phyloP scores from a whole-genome alignment of 2,329 filamentous ascomycete genomes.

The Epicoccum nigrum region DNA sequence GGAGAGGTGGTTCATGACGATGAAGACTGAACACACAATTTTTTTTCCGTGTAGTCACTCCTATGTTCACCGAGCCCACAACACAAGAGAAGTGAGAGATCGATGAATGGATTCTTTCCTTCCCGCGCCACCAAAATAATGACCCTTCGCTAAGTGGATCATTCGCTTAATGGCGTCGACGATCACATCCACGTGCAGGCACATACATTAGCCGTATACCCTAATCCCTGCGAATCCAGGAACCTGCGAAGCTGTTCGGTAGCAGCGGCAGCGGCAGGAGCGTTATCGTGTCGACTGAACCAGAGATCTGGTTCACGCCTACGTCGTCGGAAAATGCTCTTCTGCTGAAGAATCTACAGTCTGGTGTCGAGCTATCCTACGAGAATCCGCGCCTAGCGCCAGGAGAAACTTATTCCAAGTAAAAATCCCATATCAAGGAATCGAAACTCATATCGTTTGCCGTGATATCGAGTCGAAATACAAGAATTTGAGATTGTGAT shows the following conservation, averaged over 20 bases:
- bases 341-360: neutral
- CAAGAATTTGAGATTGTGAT: constrained; percentile 10
- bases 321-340: neutral
- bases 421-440: neutral
- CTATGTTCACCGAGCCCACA: neutral
- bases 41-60: constrained; percentile 1
- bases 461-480: constrained; percentile 21
- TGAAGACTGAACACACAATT: neutral
- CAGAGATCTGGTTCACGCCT: neutral
- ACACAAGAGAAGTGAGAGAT: constrained; percentile 4
- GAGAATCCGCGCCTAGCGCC: neutral
- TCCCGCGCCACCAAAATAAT: constrained; percentile 16
- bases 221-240: constrained; percentile 18
- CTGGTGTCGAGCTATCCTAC: neutral
- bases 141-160: constrained; percentile 17
- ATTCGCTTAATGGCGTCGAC: constrained; percentile 26
- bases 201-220: constrained; percentile 27
- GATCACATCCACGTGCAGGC: constrained; percentile 30
- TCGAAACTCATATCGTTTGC: neutral
- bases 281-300: neutral
- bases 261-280: constrained; percentile 26
- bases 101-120: neutral
- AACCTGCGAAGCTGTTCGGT: constrained; percentile 19
- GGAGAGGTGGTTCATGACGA: neutral
- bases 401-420: no score